phyloP scores from a whole-genome alignment of 345 rosid genomes.

The Angophora floribunda region DNA sequence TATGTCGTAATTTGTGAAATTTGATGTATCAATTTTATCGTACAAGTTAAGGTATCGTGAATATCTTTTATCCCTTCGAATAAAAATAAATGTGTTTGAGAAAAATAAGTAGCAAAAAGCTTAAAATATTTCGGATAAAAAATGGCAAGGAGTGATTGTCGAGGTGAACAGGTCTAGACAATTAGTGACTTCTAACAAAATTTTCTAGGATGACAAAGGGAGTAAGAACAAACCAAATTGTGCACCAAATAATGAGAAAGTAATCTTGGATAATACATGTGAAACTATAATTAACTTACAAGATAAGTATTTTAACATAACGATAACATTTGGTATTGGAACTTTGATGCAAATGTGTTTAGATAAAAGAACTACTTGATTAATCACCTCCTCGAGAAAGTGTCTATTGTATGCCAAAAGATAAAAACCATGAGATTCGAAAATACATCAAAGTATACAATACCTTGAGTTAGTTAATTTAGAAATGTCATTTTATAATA shows the following conservation, averaged over 20 bases:
- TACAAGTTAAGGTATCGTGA: fast-evolving
- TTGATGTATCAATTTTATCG: fast-evolving
- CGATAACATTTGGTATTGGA: neutral
- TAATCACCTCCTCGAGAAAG: neutral
- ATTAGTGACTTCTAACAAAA: neutral
- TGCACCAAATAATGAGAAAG: neutral
- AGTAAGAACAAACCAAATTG: neutral
- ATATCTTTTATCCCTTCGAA: too few relatives aligned
- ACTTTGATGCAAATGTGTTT: neutral
- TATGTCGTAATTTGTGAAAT: neutral
- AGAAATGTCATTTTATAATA: neutral
- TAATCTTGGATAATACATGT: neutral
- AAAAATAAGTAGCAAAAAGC: neutral
- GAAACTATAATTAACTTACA: neutral
- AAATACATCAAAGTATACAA: fast-evolving
- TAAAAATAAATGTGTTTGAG: neutral
- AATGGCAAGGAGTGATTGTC: neutral
- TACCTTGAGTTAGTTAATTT: neutral
- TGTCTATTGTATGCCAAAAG: neutral
- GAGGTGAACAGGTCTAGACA: neutral
- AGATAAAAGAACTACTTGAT: neutral
- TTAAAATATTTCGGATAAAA: neutral
- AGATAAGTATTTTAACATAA: neutral
- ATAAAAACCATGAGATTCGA: neutral
- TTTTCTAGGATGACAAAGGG: neutral